Percentiles rank a stretch among this genome's conserved stretches.
Conservation (phyloP, 352 stramenopile species). For the Phytopythium boreale region DNA sequence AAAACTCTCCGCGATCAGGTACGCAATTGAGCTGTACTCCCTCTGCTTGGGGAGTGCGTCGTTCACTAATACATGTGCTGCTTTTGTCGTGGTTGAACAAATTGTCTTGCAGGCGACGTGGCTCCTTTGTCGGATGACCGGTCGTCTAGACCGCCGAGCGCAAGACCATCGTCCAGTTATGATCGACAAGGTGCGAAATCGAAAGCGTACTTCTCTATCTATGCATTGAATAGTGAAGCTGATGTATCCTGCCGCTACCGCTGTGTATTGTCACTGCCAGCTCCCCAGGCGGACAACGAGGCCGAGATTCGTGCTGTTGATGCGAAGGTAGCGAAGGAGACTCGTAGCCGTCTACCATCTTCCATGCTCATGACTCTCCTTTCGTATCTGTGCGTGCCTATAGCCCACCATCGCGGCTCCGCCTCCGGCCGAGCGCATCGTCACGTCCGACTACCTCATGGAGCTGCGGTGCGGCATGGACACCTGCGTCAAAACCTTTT, state of each 20-base stretch:
- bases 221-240: background rate
- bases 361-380: background rate
- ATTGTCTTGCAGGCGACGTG: background rate
- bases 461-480: conserved; percentile 86
- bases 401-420: background rate
- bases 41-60: background rate
- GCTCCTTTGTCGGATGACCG: background rate
- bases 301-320: background rate
- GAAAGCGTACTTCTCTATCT: background rate
- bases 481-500: conserved; percentile 73
- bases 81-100: too few relatives aligned
- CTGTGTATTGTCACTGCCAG: background rate
- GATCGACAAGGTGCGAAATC: background rate
- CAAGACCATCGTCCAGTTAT: background rate
- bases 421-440: conserved; percentile 18
- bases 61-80: background rate
- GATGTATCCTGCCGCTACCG: background rate
- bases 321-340: background rate
- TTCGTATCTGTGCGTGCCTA: background rate
- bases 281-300: background rate
- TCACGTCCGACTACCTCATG: conserved; percentile 73
- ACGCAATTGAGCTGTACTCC: background rate
- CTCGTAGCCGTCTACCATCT: too few relatives aligned
- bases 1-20: conserved; percentile 2
- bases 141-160: conserved; percentile 7